These are phyloP conservation scores for Populus trichocarpa DNA, from an alignment of 441 rosid genomes.

Conservation along the genomic window DNA sequence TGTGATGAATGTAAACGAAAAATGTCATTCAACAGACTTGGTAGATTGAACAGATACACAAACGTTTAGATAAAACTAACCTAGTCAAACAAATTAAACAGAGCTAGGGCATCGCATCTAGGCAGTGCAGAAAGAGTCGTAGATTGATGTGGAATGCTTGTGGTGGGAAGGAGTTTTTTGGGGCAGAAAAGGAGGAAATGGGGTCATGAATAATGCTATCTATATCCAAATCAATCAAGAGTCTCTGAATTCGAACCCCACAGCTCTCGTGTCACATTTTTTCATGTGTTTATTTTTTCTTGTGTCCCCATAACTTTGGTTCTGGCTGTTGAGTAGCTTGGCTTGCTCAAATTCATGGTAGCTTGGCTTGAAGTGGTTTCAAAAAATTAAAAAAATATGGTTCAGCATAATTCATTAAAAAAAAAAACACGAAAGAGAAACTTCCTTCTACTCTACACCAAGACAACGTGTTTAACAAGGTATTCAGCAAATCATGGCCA, in stretches of 20 bases:
- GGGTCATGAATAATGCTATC: neutral
- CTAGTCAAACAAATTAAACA: neutral
- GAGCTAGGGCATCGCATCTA: neutral
- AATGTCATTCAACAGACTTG: neutral
- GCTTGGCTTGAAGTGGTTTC: too few relatives aligned
- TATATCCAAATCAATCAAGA: neutral
- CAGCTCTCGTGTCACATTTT: conserved; percentile 11
- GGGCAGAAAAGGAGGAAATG: neutral
- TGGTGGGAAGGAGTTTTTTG: neutral
- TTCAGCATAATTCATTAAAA: too few relatives aligned
- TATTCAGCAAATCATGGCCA: neutral
- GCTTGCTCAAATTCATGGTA: neutral
- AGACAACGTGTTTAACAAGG: neutral
- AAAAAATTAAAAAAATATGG: too few relatives aligned
- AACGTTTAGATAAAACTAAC: neutral
- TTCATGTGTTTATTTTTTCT: neutral
- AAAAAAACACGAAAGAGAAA: neutral
- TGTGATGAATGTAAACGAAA: neutral
- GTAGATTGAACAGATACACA: neutral
- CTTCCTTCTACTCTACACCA: conserved; percentile 10
- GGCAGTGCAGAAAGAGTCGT: neutral
- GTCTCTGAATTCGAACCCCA: neutral
- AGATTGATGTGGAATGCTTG: neutral
- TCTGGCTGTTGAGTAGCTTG: neutral
- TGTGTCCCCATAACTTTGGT: neutral